A percentile compares a stretch with the other conserved stretches of the same genome.
phyloP scores from a whole-genome alignment of 345 rosid species.

The Hibiscus trionum region DNA sequence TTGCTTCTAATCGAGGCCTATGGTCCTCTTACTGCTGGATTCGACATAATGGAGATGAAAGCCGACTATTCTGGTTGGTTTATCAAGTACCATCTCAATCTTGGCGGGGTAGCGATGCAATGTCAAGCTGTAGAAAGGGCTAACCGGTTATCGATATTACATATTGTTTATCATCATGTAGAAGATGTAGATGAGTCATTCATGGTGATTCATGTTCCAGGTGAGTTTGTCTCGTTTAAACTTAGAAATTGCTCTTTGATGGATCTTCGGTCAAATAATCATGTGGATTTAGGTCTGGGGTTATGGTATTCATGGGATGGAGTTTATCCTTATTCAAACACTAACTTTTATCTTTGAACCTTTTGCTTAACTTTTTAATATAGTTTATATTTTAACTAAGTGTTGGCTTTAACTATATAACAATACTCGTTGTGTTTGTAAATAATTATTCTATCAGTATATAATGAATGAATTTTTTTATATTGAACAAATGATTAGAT shows the following conservation, averaged over 20 bases:
- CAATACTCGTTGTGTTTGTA: no score
- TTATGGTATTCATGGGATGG: constrained; percentile 15
- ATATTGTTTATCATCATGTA: constrained; percentile 1
- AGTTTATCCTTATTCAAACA: constrained; percentile 14
- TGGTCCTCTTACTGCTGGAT: constrained; percentile 1
- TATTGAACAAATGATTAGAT: no score
- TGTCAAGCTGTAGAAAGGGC: background rate
- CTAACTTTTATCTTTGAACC: background rate
- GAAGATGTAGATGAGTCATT: constrained; percentile 11
- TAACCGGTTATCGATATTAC: background rate
- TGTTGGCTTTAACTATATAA: no score
- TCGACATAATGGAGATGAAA: constrained; percentile 22
- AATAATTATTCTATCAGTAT: no score
- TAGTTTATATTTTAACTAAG: no score
- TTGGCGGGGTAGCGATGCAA: background rate
- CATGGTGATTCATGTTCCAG: constrained; percentile 15
- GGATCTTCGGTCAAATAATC: background rate
- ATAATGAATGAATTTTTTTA: no score
- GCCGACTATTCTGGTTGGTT: constrained; percentile 22
- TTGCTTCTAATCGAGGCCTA: constrained; percentile 20
- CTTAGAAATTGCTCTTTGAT: constrained; percentile 1
- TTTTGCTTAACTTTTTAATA: background rate
- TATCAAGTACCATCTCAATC: constrained; percentile 24
- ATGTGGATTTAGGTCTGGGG: background rate
- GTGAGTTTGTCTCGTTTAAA: background rate